These are phyloP conservation scores for Cylindrotheca fusiformis DNA, from an alignment of 108 stramenopile species.

Conservation along the genomic window DNA sequence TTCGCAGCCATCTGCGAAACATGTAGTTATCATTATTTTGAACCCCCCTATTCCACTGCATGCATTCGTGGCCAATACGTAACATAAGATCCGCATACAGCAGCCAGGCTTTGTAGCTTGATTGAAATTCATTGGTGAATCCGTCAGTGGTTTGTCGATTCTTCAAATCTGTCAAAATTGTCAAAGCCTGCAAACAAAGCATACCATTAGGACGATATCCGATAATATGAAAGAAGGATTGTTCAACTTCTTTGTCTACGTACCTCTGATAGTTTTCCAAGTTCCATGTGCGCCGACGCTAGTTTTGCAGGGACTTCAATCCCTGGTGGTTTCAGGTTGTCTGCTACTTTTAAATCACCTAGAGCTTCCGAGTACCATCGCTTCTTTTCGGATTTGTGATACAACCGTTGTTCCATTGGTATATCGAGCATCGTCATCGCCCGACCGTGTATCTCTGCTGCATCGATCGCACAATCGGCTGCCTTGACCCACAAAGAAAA, in stretches of 20 bases:
- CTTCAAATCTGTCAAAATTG: slow-evolving; percentile 76
- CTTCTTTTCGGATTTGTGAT: slow-evolving; percentile 37
- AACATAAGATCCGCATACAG: slow-evolving; percentile 86
- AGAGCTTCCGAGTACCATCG: slow-evolving; percentile 72
- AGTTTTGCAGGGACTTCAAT: slow-evolving; percentile 78
- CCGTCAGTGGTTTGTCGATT: slow-evolving; percentile 22
- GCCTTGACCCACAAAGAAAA: slow-evolving; percentile 77
- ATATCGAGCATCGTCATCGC: slow-evolving; percentile 9
- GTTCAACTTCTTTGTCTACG: background rate
- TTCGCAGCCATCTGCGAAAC: slow-evolving; percentile 83
- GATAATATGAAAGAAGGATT: background rate
- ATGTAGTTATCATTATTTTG: slow-evolving; percentile 61
- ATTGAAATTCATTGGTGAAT: slow-evolving; percentile 36
- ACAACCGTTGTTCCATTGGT: slow-evolving; percentile 6
- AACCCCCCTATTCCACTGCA: slow-evolving; percentile 56
- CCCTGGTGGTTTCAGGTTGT: slow-evolving; percentile 73
- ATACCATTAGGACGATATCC: background rate
- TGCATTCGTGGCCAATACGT: slow-evolving; percentile 76
- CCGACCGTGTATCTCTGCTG: slow-evolving; percentile 45
- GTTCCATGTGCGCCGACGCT: slow-evolving; percentile 62
- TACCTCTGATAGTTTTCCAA: slow-evolving; percentile 59
- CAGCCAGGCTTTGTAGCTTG: slow-evolving; percentile 70
- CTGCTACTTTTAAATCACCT: slow-evolving; percentile 63
- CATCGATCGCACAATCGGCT: slow-evolving; percentile 65
- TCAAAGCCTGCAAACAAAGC: slow-evolving; percentile 38